phyloP scores from a whole-genome alignment of 2,329 filamentous ascomycete species.

The Aureobasidium melanogenum region DNA sequence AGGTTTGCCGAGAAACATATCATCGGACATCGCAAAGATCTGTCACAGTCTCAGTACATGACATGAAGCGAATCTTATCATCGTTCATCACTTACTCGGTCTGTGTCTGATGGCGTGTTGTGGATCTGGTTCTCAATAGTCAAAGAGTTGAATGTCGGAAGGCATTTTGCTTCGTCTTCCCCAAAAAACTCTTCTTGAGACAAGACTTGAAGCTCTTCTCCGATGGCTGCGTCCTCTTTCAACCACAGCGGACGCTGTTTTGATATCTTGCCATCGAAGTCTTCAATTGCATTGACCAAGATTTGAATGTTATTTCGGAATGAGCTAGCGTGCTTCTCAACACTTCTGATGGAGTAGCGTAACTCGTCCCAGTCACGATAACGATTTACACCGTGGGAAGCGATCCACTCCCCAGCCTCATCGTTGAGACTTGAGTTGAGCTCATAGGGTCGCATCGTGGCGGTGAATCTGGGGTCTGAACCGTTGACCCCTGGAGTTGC shows the following conservation, averaged over 20 bases:
- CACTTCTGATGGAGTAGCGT: conserved; percentile 36
- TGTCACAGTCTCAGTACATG: no score
- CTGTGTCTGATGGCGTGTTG: conserved; percentile 33
- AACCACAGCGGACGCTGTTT: conserved; percentile 33
- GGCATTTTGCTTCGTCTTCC: conserved; percentile 28
- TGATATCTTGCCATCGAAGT: background rate
- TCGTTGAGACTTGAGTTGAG: conserved; percentile 34
- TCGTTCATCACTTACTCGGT: conserved; percentile 25
- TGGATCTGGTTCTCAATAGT: conserved; percentile 37
- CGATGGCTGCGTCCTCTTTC: conserved; percentile 25
- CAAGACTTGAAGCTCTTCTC: conserved; percentile 23
- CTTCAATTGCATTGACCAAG: conserved; percentile 33
- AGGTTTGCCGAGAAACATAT: conserved; percentile 36
- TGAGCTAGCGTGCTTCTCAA: conserved; percentile 32
- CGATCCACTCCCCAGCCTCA: conserved; percentile 32
- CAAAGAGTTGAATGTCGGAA: conserved; percentile 38
- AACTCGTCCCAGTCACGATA: conserved; percentile 40
- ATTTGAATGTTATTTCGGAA: conserved; percentile 38
- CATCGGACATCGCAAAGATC: conserved; percentile 36
- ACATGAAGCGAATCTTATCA: no score
- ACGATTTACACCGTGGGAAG: conserved; percentile 33
- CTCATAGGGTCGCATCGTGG: conserved; percentile 32
- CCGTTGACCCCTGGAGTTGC: conserved; percentile 32
- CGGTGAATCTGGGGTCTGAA: conserved; percentile 30
- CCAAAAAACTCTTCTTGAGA: conserved; percentile 38